Evolutionary conservation across 2,329 filamentous ascomycete genomes (phyloP).

Genomic region (Aspergillus sp.): DNA sequence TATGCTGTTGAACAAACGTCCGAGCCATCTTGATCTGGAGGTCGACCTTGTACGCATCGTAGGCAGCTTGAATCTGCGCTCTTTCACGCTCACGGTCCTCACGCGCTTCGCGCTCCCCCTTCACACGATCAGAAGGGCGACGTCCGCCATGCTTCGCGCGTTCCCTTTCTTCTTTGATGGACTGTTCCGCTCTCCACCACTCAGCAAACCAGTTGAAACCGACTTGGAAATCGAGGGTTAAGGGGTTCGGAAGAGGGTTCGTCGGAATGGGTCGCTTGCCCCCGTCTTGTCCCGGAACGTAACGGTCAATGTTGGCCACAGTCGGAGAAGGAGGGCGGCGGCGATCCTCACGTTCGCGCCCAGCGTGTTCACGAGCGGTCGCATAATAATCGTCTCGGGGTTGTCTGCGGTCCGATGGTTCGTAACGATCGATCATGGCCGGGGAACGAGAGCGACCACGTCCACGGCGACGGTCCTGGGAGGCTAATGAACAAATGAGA

Average conservation of each 20-base stretch:
- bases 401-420: constrained; percentile 53
- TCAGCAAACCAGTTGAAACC: constrained; percentile 67
- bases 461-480: constrained; percentile 43
- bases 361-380: constrained; percentile 38
- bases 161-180: constrained; percentile 63
- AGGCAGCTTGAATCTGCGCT: constrained; percentile 62
- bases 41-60: constrained; percentile 65
- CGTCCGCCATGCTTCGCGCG: constrained; percentile 58
- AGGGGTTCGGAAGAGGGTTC: constrained; percentile 61
- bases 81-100: constrained; percentile 63
- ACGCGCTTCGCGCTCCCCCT: constrained; percentile 60
- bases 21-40: constrained; percentile 74
- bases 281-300: constrained; percentile 61
- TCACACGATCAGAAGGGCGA: constrained; percentile 53
- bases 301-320: constrained; percentile 60
- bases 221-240: constrained; percentile 63
- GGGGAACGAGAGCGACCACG: constrained; percentile 60
- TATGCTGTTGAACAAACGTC: constrained; percentile 85
- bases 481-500: constrained; percentile 16
- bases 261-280: constrained; percentile 50
- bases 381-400: constrained; percentile 58
- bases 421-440: constrained; percentile 61
- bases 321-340: constrained; percentile 58
- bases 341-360: constrained; percentile 56
- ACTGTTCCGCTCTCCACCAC: constrained; percentile 65